Evolutionary conservation across 148 eudicot genomes (phyloP), one percentile per base, ranked within the genome.

Genomic region (Oxyria digyna): DNA sequence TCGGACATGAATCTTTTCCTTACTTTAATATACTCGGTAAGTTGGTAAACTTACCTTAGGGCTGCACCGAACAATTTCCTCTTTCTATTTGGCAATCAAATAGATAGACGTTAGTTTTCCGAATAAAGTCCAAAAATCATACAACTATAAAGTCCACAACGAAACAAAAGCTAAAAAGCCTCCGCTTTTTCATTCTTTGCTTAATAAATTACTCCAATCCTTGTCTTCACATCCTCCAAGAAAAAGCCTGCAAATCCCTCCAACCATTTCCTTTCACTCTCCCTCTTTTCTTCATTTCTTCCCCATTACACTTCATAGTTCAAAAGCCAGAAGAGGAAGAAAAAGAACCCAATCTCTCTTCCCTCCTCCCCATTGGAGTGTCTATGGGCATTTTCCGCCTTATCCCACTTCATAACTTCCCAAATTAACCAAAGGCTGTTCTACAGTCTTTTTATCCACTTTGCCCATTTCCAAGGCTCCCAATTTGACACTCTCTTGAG

Each of bases 161-260:
- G 21, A 46, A 14, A 29, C 38, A 59, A 59, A 59, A 27, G 37
- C 65, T 59, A 29, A 59, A 59, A 59, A 15, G 65, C 65, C 18
- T 14, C 65, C 38, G 9, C 65, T 59, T 59, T 29, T 59, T 29
- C 38, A 14, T 59, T 59, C 37, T 29, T 59, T 59, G 18, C 29
- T 5, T 3, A 59, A 59, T 59, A 59, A 59, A 59, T 14, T 13
- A 29, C 38, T 35, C 6, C 12, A 59, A 59, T 59, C 38, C 65
- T 31, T 15, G 8, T 29, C 65, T 59, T 59, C 65, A 59, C 65
- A 29, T 1, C 7, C 35, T 29, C 65, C 65, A 13, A 59, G 18
- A 15, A 55, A 59, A 59, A 59, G 38, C 65, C 65, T 59, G 65
- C 65, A 59, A 59, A 59, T 59, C 38, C 65, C 65, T 59, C 65